Base-by-base conservation (phyloP, 345 rosid genomes). In the Luvunga scandens region DNA sequence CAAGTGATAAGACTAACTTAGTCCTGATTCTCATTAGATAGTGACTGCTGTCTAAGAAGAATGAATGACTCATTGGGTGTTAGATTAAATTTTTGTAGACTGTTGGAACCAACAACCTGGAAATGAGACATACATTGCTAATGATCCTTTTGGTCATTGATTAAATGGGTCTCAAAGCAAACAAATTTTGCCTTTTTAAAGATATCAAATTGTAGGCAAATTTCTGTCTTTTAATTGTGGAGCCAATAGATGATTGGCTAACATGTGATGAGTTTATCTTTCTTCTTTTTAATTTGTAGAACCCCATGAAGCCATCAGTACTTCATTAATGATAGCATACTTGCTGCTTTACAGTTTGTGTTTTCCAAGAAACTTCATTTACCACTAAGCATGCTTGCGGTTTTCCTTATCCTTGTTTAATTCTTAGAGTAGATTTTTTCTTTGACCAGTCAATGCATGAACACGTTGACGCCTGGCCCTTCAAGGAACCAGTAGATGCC, bases 391-490 rank as follows among this genome's bases (percentile, higher is more conserved):
- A 24, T 66, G 36, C 62, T 12, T 75, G 60, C 60, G 48, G 25
- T 30, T 31, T 50, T 63, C 10, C 60, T 62, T 36, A 12, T 50
- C 21, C 61, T 53, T 34, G 18, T 31, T 76, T 33, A 56, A 80
- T 72, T 33, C 80, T 71, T 73, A 53, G 0, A 19, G 55, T 56
- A 39, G 19, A 24, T 62, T 12, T 73, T 63, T 38, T 68, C 57
- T 82, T 76, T 72, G n/a, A 82, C 77, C 92, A 94, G 99, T 76
- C 98, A 38, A 89, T 97, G 97, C 92, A 90, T 78, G 99, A 97
- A 38, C 97, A 97, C 72, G 92, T 84, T 70, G 99, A 97, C 90
- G 93, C 97, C 69, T 97, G 99, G 99, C 98, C 99, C 59, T 94
- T 93, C 82, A 93, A 89, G 91, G 99, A 97, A 69, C 98, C 99